Evolutionary conservation across 768 basidiomycete species (phyloP).

Genomic region (Dictyophora rubrovolvata): DNA sequence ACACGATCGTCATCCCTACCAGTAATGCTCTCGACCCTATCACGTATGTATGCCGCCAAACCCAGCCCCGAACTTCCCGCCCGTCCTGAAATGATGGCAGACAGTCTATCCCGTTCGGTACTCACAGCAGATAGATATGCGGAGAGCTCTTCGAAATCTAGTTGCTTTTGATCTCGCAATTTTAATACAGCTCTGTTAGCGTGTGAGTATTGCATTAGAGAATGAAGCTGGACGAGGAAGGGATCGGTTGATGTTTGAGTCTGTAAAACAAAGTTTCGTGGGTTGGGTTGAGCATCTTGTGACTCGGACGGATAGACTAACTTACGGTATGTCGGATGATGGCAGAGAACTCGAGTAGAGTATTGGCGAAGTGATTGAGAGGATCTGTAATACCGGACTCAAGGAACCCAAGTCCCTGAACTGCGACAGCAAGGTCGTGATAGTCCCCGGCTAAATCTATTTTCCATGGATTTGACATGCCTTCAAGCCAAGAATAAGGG

Average conservation of each 20-base stretch:
- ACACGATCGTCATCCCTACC: slow-evolving; percentile 91
- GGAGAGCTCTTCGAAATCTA: slow-evolving; percentile 95
- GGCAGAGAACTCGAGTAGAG: slow-evolving; percentile 89
- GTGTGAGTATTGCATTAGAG: slow-evolving; percentile 86
- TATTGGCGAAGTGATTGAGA: slow-evolving; percentile 93
- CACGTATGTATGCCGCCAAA: slow-evolving; percentile 80
- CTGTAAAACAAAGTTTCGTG: slow-evolving; percentile 26
- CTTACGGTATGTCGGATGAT: slow-evolving; percentile 73
- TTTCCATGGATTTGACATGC: slow-evolving; percentile 16
- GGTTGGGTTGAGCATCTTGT: not conserved
- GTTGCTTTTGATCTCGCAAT: slow-evolving; percentile 94
- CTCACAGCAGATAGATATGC: slow-evolving; percentile 92
- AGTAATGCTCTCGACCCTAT: slow-evolving; percentile 82
- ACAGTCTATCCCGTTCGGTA: slow-evolving; percentile 82
- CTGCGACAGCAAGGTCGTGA: slow-evolving; percentile 91
- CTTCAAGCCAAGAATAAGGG: not conserved
- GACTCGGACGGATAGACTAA: not conserved
- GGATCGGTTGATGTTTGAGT: slow-evolving; percentile 89
- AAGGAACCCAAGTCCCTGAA: slow-evolving; percentile 94
- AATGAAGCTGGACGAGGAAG: slow-evolving; percentile 82
- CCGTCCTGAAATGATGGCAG: slow-evolving; percentile 83
- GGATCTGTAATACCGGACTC: slow-evolving; percentile 99
- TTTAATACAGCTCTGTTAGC: slow-evolving; percentile 91
- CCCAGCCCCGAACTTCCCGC: slow-evolving; percentile 79
- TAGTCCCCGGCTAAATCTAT: slow-evolving; percentile 97